These are phyloP conservation scores for Schrenkiella parvula DNA, from an alignment of 345 rosid genomes.

Conservation along the genomic window DNA sequence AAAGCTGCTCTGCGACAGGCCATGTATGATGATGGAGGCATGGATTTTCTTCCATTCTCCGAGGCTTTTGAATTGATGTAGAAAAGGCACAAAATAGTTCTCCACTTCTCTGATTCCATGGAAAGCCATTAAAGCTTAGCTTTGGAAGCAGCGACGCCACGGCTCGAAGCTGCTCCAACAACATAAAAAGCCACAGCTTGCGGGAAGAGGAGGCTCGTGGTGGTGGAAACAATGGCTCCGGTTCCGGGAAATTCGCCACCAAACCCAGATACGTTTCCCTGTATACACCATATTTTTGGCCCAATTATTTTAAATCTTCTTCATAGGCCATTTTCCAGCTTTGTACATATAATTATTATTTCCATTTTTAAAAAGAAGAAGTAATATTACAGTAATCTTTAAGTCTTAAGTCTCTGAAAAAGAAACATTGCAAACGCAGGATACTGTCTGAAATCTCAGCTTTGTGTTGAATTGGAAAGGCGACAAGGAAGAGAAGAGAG, in stretches of 20 bases:
- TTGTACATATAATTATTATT: neutral
- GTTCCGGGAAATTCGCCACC: neutral
- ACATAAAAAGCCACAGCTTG: too few relatives aligned
- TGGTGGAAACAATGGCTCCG: neutral
- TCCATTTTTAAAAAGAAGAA: neutral
- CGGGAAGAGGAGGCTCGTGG: neutral
- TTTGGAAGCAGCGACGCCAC: neutral
- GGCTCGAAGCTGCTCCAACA: too few relatives aligned
- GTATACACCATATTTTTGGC: too few relatives aligned
- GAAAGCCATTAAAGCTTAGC: constrained; percentile 8
- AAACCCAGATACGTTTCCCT: too few relatives aligned
- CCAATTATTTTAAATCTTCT: too few relatives aligned
- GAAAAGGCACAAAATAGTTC: constrained; percentile 36
- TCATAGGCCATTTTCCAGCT: neutral
- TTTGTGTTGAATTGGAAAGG: neutral
- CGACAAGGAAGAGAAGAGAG: too few relatives aligned
- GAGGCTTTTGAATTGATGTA: constrained; percentile 34
- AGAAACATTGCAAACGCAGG: neutral
- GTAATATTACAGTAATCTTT: neutral
- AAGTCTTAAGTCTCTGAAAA: neutral
- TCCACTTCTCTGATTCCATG: constrained; percentile 40
- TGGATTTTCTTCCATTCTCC: constrained; percentile 43
- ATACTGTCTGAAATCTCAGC: neutral
- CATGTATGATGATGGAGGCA: constrained; percentile 36
- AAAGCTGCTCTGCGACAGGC: constrained; percentile 51